phyloP scores from a whole-genome alignment of 2,329 filamentous ascomycete genomes.

The Thielaviopsis euricoi region DNA sequence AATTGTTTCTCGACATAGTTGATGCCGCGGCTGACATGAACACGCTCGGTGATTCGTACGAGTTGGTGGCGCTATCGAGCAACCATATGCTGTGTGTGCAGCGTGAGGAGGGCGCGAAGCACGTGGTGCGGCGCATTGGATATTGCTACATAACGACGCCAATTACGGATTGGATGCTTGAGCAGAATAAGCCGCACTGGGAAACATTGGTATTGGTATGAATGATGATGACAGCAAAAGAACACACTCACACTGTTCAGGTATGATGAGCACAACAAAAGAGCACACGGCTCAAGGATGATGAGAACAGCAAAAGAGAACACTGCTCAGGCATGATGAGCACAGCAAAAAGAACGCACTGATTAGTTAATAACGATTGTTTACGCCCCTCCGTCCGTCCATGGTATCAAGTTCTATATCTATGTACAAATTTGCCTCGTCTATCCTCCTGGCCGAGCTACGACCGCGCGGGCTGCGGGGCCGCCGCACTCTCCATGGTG shows the following conservation, averaged over 20 bases:
- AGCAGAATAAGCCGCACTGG: no score
- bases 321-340: no score
- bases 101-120: not conserved
- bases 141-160: no score
- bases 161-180: no score
- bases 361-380: no score
- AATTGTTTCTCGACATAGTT: not conserved
- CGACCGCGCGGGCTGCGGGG: conserved; percentile 2
- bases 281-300: no score
- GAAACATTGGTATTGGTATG: no score
- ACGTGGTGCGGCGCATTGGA: not conserved
- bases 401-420: not conserved
- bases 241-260: no score
- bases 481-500: conserved; percentile 14
- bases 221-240: no score
- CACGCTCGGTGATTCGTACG: not conserved
- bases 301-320: no score
- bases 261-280: no score
- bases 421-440: not conserved
- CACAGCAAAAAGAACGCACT: no score
- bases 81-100: not conserved
- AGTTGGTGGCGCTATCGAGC: not conserved
- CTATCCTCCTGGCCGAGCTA: not conserved
- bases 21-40: not conserved
- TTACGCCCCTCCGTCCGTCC: not conserved